These are phyloP conservation scores for Heritiera fomes DNA, from an alignment of 345 rosid species.

Conservation along the genomic window DNA sequence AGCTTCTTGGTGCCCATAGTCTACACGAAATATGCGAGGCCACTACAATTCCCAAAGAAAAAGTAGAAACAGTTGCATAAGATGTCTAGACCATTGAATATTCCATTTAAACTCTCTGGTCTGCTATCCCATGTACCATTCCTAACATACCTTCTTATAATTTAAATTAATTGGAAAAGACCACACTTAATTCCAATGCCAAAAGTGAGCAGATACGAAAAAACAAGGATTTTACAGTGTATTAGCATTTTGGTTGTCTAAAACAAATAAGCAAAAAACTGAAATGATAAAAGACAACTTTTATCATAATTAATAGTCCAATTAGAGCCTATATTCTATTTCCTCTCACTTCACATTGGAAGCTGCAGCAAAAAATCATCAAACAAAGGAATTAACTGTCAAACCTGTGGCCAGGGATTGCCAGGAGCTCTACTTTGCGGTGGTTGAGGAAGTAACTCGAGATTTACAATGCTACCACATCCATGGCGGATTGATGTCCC, in stretches of 20 bases:
- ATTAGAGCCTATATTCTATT: not conserved
- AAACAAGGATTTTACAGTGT: not conserved
- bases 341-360: not conserved
- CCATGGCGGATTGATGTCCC: conserved; percentile 99
- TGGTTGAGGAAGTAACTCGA: conserved; percentile 96
- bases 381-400: not conserved
- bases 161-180: not conserved
- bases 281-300: not conserved
- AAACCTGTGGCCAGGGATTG: conserved; percentile 99
- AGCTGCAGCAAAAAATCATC: not conserved
- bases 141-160: not conserved
- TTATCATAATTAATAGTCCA: not conserved
- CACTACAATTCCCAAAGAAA: conserved; percentile 53
- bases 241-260: not conserved
- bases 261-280: not conserved
- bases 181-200: not conserved
- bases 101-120: not conserved
- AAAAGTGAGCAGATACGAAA: not conserved
- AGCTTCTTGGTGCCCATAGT: conserved; percentile 98
- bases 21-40: conserved; percentile 93
- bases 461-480: conserved; percentile 67
- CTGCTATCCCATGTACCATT: not conserved
- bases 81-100: not conserved
- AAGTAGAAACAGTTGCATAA: not conserved
- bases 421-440: conserved; percentile 85